Conservation (phyloP, 805 yeast genomes). For the Blastobotrys attinorum region DNA sequence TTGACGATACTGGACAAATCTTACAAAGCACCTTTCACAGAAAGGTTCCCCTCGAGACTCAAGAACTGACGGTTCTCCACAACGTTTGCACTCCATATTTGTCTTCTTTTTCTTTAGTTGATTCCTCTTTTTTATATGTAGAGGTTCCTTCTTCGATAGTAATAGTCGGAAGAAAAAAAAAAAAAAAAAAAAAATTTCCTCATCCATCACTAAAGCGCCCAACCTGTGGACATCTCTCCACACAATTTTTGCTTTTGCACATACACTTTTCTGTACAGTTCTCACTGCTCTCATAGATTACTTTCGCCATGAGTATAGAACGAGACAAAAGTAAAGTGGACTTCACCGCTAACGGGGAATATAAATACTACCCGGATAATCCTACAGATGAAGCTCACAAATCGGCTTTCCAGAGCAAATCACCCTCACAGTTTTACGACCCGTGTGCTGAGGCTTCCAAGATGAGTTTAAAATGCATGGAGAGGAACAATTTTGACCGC, state of each 20-base stretch:
- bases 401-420: slow-evolving; percentile 62
- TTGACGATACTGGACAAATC: slow-evolving; percentile 72
- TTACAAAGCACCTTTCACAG: slow-evolving; percentile 59
- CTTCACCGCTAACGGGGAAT: slow-evolving; percentile 52
- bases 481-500: slow-evolving; percentile 64
- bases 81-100: slow-evolving; percentile 42
- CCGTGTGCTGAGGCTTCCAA: slow-evolving; percentile 88
- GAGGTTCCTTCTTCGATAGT: no score
- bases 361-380: slow-evolving; percentile 77
- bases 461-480: slow-evolving; percentile 81
- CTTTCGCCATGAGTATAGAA: slow-evolving; percentile 12
- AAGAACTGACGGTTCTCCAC: slow-evolving; percentile 38
- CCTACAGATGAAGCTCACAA: slow-evolving; percentile 69
- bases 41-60: slow-evolving; percentile 56
- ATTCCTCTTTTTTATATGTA: neutral
- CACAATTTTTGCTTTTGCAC: no score
- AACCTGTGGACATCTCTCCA: neutral
- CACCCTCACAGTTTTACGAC: slow-evolving; percentile 77
- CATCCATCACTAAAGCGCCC: neutral
- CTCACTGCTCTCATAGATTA: neutral
- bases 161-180: no score
- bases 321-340: slow-evolving; percentile 39
- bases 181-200: neutral
- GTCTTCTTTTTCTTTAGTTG: no score
- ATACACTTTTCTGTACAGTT: no score